phyloP scores from a whole-genome alignment of 768 basidiomycete genomes.

The Daedalea quercina region DNA sequence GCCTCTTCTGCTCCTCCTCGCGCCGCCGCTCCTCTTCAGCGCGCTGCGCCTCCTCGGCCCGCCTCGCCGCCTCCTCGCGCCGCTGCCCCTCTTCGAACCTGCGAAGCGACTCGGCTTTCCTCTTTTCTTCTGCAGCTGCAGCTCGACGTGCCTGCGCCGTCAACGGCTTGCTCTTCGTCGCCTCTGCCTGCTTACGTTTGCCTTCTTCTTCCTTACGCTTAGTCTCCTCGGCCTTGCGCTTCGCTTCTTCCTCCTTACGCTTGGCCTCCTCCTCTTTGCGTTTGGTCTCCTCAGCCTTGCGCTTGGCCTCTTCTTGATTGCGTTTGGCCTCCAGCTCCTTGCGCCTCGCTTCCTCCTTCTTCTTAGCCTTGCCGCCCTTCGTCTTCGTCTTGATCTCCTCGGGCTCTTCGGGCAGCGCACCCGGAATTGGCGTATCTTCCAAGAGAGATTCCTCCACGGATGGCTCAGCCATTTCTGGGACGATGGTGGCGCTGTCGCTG shows the following conservation, averaged over 20 bases:
- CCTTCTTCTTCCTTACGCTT: conserved; percentile 14
- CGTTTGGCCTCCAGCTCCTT: conserved; percentile 8
- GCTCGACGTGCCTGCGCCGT: conserved; percentile 20
- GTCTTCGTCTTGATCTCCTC: background rate
- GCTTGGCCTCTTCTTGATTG: conserved; percentile 7
- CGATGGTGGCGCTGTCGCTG: background rate
- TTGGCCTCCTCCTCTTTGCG: conserved; percentile 11
- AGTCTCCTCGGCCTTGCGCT: conserved; percentile 11
- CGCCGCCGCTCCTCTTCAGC: conserved; percentile 15
- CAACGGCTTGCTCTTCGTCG: conserved; percentile 16
- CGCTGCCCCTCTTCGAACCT: conserved; percentile 25
- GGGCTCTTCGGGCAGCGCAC: background rate
- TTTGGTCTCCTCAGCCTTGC: conserved; percentile 6
- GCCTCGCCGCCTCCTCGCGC: conserved; percentile 23
- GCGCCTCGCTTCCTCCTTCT: background rate
- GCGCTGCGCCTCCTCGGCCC: conserved; percentile 28
- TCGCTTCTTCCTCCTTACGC: conserved; percentile 14
- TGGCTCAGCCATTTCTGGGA: background rate
- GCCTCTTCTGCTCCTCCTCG: conserved; percentile 10
- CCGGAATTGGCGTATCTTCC: background rate
- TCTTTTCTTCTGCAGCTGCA: conserved; percentile 5
- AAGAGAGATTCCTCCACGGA: background rate
- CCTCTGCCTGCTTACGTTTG: conserved; percentile 16
- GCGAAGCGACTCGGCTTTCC: conserved; percentile 18
- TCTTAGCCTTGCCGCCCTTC: background rate